Evolutionary conservation across 768 basidiomycete species (phyloP).

Genomic region (Termitomyces eurrhizus): DNA sequence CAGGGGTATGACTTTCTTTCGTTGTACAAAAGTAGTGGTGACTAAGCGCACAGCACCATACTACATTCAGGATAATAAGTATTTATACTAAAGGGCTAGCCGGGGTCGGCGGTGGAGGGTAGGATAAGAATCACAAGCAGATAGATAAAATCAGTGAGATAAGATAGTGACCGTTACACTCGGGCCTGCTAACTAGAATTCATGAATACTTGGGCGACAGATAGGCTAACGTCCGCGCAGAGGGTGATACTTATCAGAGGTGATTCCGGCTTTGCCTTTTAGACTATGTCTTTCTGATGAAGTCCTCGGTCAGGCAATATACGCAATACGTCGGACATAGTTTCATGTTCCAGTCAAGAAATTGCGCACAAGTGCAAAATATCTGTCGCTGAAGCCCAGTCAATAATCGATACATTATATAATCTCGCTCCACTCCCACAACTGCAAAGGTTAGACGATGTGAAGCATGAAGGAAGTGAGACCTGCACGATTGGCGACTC

Average conservation of each 20-base stretch:
- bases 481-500: conserved; percentile 73
- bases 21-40: too few species aligned
- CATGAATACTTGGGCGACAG: conserved; percentile 5
- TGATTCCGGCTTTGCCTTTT: conserved; percentile 8
- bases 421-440: conserved; percentile 32
- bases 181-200: too few species aligned
- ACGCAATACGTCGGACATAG: conserved; percentile 41
- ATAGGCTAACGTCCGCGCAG: conserved; percentile 8
- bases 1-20: too few species aligned
- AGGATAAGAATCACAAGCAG: too few species aligned
- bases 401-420: conserved; percentile 49
- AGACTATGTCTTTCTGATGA: not conserved
- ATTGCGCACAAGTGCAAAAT: conserved; percentile 54
- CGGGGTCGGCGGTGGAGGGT: too few species aligned
- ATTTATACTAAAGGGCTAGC: too few species aligned
- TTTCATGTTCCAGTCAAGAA: conserved; percentile 46
- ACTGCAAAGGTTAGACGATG: conserved; percentile 37
- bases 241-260: conserved; percentile 26
- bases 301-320: conserved; percentile 39
- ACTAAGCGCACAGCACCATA: too few species aligned
- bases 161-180: too few species aligned
- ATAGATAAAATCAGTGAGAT: too few species aligned
- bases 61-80: too few species aligned
- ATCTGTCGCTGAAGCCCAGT: conserved; percentile 43
- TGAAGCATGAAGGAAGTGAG: conserved; percentile 33